phyloP scores from a whole-genome alignment of 257 asterid genomes.

The Fraxinus cuspidata region DNA sequence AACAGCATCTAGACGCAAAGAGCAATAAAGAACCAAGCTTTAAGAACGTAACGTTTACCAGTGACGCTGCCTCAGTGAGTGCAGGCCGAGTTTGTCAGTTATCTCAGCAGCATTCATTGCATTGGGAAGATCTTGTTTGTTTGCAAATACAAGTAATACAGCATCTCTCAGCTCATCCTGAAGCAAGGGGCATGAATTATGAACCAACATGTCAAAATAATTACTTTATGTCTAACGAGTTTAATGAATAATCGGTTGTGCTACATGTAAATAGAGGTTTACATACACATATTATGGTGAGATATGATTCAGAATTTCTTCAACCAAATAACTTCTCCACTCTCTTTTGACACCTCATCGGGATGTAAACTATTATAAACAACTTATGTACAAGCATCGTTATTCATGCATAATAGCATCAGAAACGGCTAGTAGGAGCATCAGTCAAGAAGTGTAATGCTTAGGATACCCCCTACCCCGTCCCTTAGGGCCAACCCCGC shows the following conservation, averaged over 20 bases:
- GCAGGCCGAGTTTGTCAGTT: conserved; percentile 27
- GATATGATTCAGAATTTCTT: too few relatives aligned
- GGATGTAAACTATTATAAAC: too few relatives aligned
- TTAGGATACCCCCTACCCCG: not conserved
- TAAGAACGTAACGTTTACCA: not conserved
- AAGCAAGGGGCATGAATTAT: not conserved
- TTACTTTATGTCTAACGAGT: not conserved
- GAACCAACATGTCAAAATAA: not conserved
- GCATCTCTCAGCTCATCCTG: conserved; percentile 29
- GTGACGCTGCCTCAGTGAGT: conserved; percentile 21
- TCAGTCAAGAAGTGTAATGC: not conserved
- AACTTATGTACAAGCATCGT: too few relatives aligned
- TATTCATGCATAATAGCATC: not conserved
- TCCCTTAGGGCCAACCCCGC: not conserved
- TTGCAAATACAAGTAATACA: conserved; percentile 23
- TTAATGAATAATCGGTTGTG: not conserved
- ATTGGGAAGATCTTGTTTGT: conserved; percentile 29
- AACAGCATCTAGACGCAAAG: not conserved
- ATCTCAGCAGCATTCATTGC: conserved; percentile 30
- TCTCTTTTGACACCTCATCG: too few relatives aligned
- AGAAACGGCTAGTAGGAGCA: not conserved
- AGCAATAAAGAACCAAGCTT: not conserved
- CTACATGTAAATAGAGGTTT: too few relatives aligned
- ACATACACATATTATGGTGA: too few relatives aligned
- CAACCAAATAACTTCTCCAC: too few relatives aligned